These are phyloP conservation scores for Ceratobasidium sp. DNA, from an alignment of 1,284 basidiomycete genomes.

Conservation along the genomic window DNA sequence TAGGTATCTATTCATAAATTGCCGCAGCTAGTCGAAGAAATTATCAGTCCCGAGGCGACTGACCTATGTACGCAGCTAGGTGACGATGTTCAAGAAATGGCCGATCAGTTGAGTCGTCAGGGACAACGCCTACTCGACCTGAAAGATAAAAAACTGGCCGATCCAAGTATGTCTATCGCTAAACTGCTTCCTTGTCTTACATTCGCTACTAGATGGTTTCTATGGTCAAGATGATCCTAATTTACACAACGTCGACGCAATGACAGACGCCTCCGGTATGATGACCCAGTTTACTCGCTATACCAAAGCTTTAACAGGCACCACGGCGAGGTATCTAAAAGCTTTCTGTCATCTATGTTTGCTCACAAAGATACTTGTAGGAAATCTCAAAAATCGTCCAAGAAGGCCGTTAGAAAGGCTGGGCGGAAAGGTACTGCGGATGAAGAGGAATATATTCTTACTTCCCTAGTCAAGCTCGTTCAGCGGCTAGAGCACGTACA, in stretches of 20 bases:
- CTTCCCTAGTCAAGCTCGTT: slow-evolving; percentile 83
- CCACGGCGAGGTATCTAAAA: slow-evolving; percentile 64
- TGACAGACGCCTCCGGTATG: slow-evolving; percentile 91
- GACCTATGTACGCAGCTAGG: slow-evolving; percentile 80
- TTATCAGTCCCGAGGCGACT: slow-evolving; percentile 83
- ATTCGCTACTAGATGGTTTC: slow-evolving; percentile 74
- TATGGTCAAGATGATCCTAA: slow-evolving; percentile 77
- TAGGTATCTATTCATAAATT: slow-evolving; percentile 64
- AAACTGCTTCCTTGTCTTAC: neutral
- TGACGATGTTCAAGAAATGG: slow-evolving; percentile 91
- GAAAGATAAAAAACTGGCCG: slow-evolving; percentile 77
- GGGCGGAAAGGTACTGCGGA: slow-evolving; percentile 96
- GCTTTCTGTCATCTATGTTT: neutral
- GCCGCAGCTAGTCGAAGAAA: slow-evolving; percentile 77
- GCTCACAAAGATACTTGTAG: slow-evolving; percentile 58
- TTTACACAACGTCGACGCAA: slow-evolving; percentile 92
- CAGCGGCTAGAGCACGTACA: slow-evolving; percentile 68
- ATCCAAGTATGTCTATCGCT: slow-evolving; percentile 73
- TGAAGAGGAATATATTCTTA: slow-evolving; percentile 96
- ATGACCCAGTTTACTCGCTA: slow-evolving; percentile 95
- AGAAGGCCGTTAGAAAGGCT: slow-evolving; percentile 87
- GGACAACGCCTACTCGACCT: slow-evolving; percentile 83
- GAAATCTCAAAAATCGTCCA: slow-evolving; percentile 78
- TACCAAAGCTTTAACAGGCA: slow-evolving; percentile 84
- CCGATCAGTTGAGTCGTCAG: slow-evolving; percentile 90